phyloP scores from a whole-genome alignment of 768 basidiomycete species.

The Leccinum boreale region DNA sequence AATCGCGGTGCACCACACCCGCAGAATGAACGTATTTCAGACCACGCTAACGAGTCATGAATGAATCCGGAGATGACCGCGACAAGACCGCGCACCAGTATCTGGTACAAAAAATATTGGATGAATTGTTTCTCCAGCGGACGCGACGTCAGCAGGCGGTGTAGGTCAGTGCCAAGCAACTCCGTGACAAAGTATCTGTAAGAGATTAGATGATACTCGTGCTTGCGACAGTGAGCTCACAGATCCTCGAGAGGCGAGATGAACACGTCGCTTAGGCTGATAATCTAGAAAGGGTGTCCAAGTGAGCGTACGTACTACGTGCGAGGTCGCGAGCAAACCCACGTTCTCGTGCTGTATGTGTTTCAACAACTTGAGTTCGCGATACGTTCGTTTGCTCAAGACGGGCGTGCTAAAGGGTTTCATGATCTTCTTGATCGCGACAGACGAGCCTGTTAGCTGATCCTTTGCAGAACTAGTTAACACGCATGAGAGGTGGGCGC shows the following conservation, averaged over 20 bases:
- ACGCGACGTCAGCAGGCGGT: constrained; percentile 92
- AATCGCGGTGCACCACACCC: constrained; percentile 96
- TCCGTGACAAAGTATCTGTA: constrained; percentile 97
- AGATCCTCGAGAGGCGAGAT: constrained; percentile 99
- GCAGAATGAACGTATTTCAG: constrained; percentile 99
- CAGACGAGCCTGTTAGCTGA: constrained; percentile 88
- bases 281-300: constrained; percentile 59
- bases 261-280: constrained; percentile 98
- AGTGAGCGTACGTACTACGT: not conserved
- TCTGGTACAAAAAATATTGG: constrained; percentile 99
- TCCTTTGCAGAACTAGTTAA: constrained; percentile 81
- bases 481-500: constrained; percentile 10
- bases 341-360: constrained; percentile 99
- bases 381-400: constrained; percentile 95
- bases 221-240: constrained; percentile 45
- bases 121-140: constrained; percentile 99
- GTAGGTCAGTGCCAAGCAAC: constrained; percentile 95
- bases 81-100: constrained; percentile 59
- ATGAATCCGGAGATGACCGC: constrained; percentile 1
- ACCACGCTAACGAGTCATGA: constrained; percentile 61
- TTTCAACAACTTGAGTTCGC: constrained; percentile 96
- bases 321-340: constrained; percentile 26
- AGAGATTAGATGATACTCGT: not conserved
- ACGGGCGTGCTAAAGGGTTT: constrained; percentile 99
- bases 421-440: constrained; percentile 99